Evolutionary conservation across 176 grass and related monocot species (phyloP), one percentile per base, ranked within the genome.

Genomic region (Oryza brachyantha): DNA sequence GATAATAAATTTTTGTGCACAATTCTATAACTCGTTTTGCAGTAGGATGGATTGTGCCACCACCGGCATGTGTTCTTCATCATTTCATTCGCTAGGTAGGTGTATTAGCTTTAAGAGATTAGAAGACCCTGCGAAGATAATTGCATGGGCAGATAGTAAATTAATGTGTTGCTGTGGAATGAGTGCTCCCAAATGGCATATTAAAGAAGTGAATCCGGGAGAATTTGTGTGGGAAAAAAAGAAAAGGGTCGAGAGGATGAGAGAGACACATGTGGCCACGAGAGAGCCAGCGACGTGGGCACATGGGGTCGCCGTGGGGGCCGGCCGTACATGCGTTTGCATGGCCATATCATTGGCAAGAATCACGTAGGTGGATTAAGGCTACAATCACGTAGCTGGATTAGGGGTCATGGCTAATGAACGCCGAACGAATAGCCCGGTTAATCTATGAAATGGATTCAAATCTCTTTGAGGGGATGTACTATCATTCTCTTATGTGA

Each of bases 201-300:
- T 80, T 80, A 80, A 81, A 37, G 60, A 70, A 70, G 7, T 19
- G 24, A 12, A 59, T 3, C 1, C 7, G 11, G n/a, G 37, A 37
- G 8, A 6, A 27, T 16, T n/a, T 24, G 17, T 39, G n/a, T 3
- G 61, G 36, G 43, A 14, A 37, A 12, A 37, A 12, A 79, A 40
- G 35, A 40, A 83, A 52, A 21, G 25, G 17, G 11, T 32, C 60
- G 45, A 52, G 46, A 21, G 42, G 3, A 52, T 52, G 45, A 50
- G 75, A 50, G 75, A 79, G 37, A 29, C 70, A 75, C 77, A 61
- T 81, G 84, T 31, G 77, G 64, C 70, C 77, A 86, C 52, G 69
- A 86, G 83, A 80, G 67, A 46, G 84, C 70, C 69, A 74, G 69
- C 84, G 36, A 19, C 37, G 36, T 74, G 68, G 61, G 61, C 84